Evolutionary conservation across 305 asterid genomes (phyloP), one percentile per base, ranked within the genome.

Genomic region (Rubia peregrina): DNA sequence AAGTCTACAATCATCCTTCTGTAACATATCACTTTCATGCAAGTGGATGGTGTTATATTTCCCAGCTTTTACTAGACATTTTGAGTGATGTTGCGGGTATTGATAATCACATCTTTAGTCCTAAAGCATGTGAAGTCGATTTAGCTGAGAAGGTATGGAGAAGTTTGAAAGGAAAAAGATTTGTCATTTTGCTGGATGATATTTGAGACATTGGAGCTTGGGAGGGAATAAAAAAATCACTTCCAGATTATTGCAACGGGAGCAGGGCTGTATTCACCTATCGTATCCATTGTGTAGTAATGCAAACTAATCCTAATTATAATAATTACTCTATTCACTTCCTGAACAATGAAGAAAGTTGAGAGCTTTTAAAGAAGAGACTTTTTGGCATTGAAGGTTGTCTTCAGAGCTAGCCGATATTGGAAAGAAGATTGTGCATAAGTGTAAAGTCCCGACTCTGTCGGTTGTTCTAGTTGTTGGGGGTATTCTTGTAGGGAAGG

Each of bases 21-120:
- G 46, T 73, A n/a, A 17, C 8, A 5, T 13, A 10, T 14, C 21
- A 69, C 41, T 77, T 77, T 21, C 16, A 69, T 43, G 43, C n/a
- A 30, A 19, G 14, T 41, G 75, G 68, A 40, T 69, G 69, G 77
- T 72, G 74, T 19, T 17, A 9, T 55, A 48, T 67, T 22, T 68
- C 77, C 42, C 53, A 62, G 6, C 59, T 77, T 17, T 67, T 77
- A 46, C 60, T 67, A n/a, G 42, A 71, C 33, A 61, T 77, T 53
- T 68, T 77, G 40, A 61, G 26, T 49, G 53, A 53, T 40, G 36
- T 68, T 7, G 22, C 0, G 24, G 57, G 11, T 16, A 17, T 9
- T 49, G 36, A 42, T 68, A 42, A 2, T 13, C 26, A 6, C 36
- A 33, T 5, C 36, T 33, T 33, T 9, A 24, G 1, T 49, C 41